These are phyloP conservation scores for Pyrenochaeta sp. DNA, from an alignment of 2,329 filamentous ascomycete genomes.

Conservation along the genomic window DNA sequence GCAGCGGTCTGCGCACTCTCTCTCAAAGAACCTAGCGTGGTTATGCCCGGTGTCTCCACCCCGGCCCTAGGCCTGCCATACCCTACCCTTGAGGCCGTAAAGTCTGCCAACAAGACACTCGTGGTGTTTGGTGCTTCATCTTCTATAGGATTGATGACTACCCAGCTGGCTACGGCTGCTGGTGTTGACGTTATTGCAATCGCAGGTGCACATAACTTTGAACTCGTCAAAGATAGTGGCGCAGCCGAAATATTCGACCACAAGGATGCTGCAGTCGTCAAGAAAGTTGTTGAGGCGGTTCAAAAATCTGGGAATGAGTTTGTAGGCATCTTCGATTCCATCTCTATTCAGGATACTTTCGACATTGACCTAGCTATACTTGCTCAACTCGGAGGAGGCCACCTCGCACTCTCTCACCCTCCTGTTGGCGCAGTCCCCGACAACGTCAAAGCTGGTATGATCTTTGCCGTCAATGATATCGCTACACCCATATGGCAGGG, in stretches of 20 bases:
- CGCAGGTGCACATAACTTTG: constrained; percentile 38
- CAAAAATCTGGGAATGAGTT: constrained; percentile 44
- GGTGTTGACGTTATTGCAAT: constrained; percentile 52
- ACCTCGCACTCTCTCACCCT: constrained; percentile 49
- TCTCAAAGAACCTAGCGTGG: constrained; percentile 38
- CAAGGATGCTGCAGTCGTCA: constrained; percentile 36
- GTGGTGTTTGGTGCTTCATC: constrained; percentile 60
- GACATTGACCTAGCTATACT: constrained; percentile 33
- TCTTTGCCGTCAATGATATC: constrained; percentile 34
- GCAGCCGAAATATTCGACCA: constrained; percentile 39
- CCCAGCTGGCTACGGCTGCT: constrained; percentile 52
- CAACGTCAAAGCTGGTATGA: constrained; percentile 45
- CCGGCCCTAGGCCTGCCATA: constrained; percentile 49
- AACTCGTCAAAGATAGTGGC: constrained; percentile 27
- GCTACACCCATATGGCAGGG: constrained; percentile 34
- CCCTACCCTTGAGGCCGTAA: constrained; percentile 43
- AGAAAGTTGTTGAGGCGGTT: constrained; percentile 49
- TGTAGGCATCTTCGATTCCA: constrained; percentile 52
- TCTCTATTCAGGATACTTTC: constrained; percentile 30
- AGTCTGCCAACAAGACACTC: constrained; percentile 43
- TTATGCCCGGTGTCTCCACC: constrained; percentile 16
- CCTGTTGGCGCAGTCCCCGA: constrained; percentile 39
- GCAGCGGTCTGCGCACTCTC: constrained; percentile 52
- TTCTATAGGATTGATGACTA: constrained; percentile 50
- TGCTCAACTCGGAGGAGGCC: constrained; percentile 40